phyloP scores from a whole-genome alignment of 2,329 filamentous ascomycete species.

The Scedosporium boydii region DNA sequence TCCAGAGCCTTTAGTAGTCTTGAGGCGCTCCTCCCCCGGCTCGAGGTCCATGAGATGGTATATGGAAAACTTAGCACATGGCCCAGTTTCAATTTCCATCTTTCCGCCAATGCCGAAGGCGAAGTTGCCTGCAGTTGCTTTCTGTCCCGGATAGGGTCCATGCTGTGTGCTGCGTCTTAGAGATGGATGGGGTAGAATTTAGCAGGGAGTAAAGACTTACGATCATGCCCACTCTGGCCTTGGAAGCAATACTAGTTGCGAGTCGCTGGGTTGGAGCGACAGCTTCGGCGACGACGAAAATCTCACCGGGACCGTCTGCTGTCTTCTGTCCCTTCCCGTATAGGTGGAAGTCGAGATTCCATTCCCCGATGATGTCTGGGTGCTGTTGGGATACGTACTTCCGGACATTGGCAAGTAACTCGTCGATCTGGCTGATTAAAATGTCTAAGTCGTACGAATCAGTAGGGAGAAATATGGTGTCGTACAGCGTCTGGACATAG shows the following conservation, averaged over 20 bases:
- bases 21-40: conserved; percentile 14
- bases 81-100: conserved; percentile 20
- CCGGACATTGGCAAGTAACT: not conserved
- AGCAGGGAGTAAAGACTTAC: conserved; percentile 23
- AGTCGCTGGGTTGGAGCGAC: conserved; percentile 33
- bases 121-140: conserved; percentile 43
- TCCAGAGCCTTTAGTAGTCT: not conserved
- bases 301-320: conserved; percentile 4
- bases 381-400: conserved; percentile 11
- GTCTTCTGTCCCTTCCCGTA: conserved; percentile 26
- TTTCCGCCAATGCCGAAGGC: conserved; percentile 22
- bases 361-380: conserved; percentile 10
- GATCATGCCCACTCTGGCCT: conserved; percentile 19
- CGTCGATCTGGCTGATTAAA: not conserved
- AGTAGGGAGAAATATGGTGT: not conserved
- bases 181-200: not conserved
- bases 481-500: not conserved
- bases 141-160: conserved; percentile 36
- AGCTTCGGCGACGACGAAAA: conserved; percentile 38
- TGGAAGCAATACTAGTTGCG: conserved; percentile 25
- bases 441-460: not conserved
- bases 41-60: conserved; percentile 39
- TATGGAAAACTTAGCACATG: conserved; percentile 32
- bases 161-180: conserved; percentile 20
- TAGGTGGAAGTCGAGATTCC: conserved; percentile 26